Conservation (phyloP, 331 rosid species). For the Phaseolus coccineus region DNA sequence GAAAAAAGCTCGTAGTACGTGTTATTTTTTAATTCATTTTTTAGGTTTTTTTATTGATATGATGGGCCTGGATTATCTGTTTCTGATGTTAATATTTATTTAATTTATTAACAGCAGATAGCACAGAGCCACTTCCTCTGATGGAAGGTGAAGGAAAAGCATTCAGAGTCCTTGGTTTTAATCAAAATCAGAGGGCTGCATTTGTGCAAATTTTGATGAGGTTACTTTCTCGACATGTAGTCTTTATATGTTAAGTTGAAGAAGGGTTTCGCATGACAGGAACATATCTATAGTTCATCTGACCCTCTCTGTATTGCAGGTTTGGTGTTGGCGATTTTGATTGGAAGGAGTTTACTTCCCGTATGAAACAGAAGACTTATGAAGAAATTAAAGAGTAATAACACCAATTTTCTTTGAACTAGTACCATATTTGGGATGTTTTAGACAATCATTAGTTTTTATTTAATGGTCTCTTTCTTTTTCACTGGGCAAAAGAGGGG, state of each 20-base stretch:
- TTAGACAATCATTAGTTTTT: background rate
- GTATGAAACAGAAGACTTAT: slow-evolving; percentile 91
- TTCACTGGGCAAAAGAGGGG: background rate
- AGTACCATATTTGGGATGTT: slow-evolving; percentile 36
- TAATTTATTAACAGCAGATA: slow-evolving; percentile 68
- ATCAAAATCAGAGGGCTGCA: slow-evolving; percentile 93
- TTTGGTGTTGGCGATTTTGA: slow-evolving; percentile 93
- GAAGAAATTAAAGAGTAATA: slow-evolving; percentile 87
- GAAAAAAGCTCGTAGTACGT: slow-evolving; percentile 82
- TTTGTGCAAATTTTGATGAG: slow-evolving; percentile 98
- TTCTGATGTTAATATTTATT: slow-evolving; percentile 37
- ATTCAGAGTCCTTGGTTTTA: slow-evolving; percentile 95
- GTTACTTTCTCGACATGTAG: slow-evolving; percentile 45
- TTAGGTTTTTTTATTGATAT: slow-evolving; percentile 28
- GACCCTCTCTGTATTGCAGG: slow-evolving; percentile 61
- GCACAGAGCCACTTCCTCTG: slow-evolving; percentile 83
- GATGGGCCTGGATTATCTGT: slow-evolving; percentile 34
- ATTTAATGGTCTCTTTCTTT: background rate
- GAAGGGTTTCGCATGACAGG: slow-evolving; percentile 39
- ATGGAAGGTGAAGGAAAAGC: slow-evolving; percentile 99
- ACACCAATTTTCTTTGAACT: slow-evolving; percentile 38
- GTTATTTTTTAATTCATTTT: slow-evolving; percentile 6
- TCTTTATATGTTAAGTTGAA: slow-evolving; percentile 34
- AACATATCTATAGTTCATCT: slow-evolving; percentile 41
- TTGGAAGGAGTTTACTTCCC: slow-evolving; percentile 87